Percentiles rank a stretch among this genome's conserved stretches.
Evolutionary conservation across 345 rosid genomes (phyloP).

Genomic region (Odontarrhena argentea): DNA sequence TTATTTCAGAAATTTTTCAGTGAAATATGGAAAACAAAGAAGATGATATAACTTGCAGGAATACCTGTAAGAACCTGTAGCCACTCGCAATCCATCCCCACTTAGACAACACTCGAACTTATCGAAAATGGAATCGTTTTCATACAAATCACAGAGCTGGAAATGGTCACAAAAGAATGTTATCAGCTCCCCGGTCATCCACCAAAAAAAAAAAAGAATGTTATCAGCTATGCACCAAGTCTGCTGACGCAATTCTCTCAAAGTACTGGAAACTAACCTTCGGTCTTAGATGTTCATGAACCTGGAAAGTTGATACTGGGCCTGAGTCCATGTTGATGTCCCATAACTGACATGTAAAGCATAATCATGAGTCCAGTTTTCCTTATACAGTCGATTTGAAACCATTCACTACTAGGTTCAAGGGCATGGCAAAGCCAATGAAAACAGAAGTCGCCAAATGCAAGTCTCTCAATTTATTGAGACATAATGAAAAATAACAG

Average conservation of each 20-base stretch:
- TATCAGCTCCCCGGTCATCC: too few relatives aligned
- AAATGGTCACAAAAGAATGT: constrained; percentile 2
- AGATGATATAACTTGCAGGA: neutral
- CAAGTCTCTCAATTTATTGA: constrained; percentile 11
- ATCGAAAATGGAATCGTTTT: constrained; percentile 95
- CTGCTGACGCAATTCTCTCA: constrained; percentile 4
- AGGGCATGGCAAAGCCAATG: constrained; percentile 15
- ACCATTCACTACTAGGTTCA: constrained; percentile 9
- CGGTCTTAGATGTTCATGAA: constrained; percentile 87
- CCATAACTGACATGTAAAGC: constrained; percentile 58
- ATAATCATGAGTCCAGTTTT: constrained; percentile 12
- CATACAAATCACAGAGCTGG: constrained; percentile 97
- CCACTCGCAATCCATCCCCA: constrained; percentile 87
- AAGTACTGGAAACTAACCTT: constrained; percentile 52
- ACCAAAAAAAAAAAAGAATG: too few relatives aligned
- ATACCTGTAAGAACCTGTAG: constrained; percentile 96
- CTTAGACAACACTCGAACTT: constrained; percentile 97
- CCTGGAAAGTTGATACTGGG: constrained; percentile 92
- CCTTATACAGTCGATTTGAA: constrained; percentile 13
- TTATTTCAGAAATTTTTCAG: neutral
- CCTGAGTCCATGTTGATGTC: constrained; percentile 98
- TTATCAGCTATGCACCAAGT: constrained; percentile 6
- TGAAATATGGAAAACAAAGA: neutral
- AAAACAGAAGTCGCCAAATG: constrained; percentile 8
- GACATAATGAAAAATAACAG: constrained; percentile 11